Percentiles rank a stretch among this genome's conserved stretches.
Evolutionary conservation across 2,329 filamentous ascomycete genomes (phyloP).

Genomic region (Cladosporium sp.): DNA sequence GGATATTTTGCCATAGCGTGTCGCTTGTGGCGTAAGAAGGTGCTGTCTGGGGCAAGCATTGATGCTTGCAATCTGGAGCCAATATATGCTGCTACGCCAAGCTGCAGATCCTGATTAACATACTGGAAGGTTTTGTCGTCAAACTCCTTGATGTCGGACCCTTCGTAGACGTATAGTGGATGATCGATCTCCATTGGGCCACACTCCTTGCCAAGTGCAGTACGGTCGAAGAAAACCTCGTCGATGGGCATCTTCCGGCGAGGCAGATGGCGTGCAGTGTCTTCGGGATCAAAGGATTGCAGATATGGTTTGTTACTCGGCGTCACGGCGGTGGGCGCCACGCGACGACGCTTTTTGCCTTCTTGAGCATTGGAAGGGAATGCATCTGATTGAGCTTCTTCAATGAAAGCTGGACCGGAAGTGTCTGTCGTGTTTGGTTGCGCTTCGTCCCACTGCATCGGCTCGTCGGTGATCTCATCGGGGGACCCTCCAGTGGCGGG

Average conservation of each 20-base stretch:
- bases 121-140: slow-evolving; percentile 25
- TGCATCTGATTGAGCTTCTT: slow-evolving; percentile 22
- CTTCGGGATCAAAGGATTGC: background rate
- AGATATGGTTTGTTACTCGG: background rate
- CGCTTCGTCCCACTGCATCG: background rate
- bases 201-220: slow-evolving; percentile 23
- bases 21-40: slow-evolving; percentile 20
- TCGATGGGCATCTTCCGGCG: slow-evolving; percentile 26
- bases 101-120: slow-evolving; percentile 8
- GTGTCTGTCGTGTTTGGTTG: background rate
- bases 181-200: background rate
- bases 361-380: slow-evolving; percentile 23
- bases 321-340: background rate
- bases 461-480: background rate
- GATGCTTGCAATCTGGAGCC: slow-evolving; percentile 27
- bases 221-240: slow-evolving; percentile 32
- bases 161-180: slow-evolving; percentile 10
- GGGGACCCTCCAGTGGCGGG: background rate
- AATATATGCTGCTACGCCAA: slow-evolving; percentile 26
- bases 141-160: slow-evolving; percentile 13
- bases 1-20: slow-evolving; percentile 29
- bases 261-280: slow-evolving; percentile 17
- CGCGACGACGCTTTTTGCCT: slow-evolving; percentile 31
- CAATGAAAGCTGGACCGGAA: background rate
- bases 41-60: slow-evolving; percentile 18